phyloP scores from a whole-genome alignment of 805 yeast genomes.

The Jamesozyma lodderae region DNA sequence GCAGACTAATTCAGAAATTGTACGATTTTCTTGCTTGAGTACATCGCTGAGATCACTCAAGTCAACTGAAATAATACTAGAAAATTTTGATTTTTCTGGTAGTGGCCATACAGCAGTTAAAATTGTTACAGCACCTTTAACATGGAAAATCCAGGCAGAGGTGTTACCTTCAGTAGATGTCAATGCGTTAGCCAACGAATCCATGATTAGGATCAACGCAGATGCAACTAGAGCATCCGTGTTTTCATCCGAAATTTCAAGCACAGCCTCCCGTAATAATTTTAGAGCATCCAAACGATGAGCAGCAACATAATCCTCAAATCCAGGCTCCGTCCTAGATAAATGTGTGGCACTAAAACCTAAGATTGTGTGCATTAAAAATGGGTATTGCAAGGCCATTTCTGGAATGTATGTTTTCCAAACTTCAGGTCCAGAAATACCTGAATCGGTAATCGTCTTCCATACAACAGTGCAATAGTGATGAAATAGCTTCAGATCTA shows the following conservation, averaged over 20 bases:
- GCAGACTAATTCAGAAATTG: conserved; percentile 55
- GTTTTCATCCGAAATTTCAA: conserved; percentile 72
- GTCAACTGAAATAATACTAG: conserved; percentile 72
- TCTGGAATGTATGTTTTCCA: conserved; percentile 86
- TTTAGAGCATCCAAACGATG: conserved; percentile 85
- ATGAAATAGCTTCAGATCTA: conserved; percentile 74
- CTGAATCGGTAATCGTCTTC: conserved; percentile 81
- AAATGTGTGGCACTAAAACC: conserved; percentile 92
- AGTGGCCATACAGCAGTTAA: conserved; percentile 94
- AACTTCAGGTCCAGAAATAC: conserved; percentile 68
- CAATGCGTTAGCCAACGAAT: conserved; percentile 89
- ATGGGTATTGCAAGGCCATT: conserved; percentile 80
- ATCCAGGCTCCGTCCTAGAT: conserved; percentile 63
- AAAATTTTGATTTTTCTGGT: conserved; percentile 56
- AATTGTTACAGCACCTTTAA: conserved; percentile 93
- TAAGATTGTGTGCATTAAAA: conserved; percentile 82
- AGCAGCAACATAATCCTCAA: conserved; percentile 71
- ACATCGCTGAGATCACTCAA: conserved; percentile 78
- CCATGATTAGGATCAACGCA: conserved; percentile 83
- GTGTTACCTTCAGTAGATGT: conserved; percentile 30
- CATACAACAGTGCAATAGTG: conserved; percentile 82
- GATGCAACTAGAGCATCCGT: conserved; percentile 92
- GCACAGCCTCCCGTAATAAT: conserved; percentile 73
- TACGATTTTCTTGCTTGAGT: conserved; percentile 30
- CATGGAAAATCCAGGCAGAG: conserved; percentile 94